Percentiles rank a stretch among this genome's conserved stretches.
Conservation (phyloP, 108 stramenopile species). For the Aurantiochytrium sp. region DNA sequence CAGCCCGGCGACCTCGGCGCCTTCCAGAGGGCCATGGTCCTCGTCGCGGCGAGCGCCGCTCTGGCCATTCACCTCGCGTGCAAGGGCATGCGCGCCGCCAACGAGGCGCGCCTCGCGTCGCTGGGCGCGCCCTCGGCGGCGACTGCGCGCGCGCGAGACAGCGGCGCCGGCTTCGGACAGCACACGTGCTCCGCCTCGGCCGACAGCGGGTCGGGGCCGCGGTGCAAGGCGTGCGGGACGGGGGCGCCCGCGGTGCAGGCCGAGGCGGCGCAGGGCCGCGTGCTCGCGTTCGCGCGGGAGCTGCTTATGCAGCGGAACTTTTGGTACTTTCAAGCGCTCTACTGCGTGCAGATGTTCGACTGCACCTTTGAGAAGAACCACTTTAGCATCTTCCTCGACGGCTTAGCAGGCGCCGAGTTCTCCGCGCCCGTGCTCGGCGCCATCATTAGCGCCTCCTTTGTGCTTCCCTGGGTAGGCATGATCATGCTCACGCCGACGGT, state of each 20-base stretch:
- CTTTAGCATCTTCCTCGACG: constrained; percentile 29
- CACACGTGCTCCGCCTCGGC: no score
- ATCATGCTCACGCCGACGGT: neutral
- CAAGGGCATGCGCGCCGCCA: neutral
- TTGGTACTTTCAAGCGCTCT: constrained; percentile 4
- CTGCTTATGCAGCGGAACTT: constrained; percentile 11
- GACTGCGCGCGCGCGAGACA: no score
- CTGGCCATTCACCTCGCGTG: neutral
- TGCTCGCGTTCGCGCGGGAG: neutral
- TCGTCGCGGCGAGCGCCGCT: neutral
- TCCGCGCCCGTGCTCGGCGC: neutral
- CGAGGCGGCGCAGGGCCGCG: no score
- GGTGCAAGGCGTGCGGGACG: no score
- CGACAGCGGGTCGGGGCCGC: no score
- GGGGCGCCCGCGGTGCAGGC: no score
- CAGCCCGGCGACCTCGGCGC: neutral
- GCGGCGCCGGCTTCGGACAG: no score
- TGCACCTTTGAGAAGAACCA: constrained; percentile 40
- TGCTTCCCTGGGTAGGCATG: constrained; percentile 27
- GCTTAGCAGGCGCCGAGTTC: neutral
- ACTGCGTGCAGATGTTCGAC: constrained; percentile 28
- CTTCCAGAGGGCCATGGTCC: neutral
- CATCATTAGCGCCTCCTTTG: neutral
- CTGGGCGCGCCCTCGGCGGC: no score
- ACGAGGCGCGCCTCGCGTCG: neutral